Percentiles rank a stretch among this genome's conserved stretches.
phyloP scores from a whole-genome alignment of 768 basidiomycete species.

The Chalciporus piperatus region DNA sequence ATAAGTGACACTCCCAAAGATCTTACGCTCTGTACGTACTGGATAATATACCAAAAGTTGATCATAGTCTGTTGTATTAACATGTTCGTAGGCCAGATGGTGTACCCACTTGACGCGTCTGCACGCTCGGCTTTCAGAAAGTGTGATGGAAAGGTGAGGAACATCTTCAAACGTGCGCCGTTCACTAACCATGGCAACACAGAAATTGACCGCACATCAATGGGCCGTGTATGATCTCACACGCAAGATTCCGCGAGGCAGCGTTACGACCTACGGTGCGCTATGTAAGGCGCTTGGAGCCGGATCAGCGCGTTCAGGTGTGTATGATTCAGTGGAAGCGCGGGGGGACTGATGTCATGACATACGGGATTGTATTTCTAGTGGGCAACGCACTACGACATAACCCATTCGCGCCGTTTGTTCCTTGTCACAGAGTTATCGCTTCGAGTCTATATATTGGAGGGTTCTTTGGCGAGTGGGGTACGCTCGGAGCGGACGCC shows the following conservation, averaged over 20 bases:
- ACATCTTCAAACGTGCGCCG: neutral
- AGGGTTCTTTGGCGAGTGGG: conserved; percentile 65
- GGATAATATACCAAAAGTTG: too few species aligned
- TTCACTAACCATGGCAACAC: neutral
- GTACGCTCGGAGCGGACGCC: conserved; percentile 18
- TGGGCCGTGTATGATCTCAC: conserved; percentile 62
- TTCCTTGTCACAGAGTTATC: conserved; percentile 72
- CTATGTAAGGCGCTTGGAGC: conserved; percentile 45
- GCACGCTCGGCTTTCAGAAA: conserved; percentile 25
- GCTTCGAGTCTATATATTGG: conserved; percentile 59
- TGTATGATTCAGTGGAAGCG: conserved; percentile 8
- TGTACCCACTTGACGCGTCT: conserved; percentile 12
- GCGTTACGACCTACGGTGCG: conserved; percentile 56
- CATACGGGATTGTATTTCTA: conserved; percentile 12
- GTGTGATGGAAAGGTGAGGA: conserved; percentile 26
- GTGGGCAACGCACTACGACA: conserved; percentile 62
- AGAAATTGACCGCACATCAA: conserved; percentile 51
- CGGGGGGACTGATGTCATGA: neutral
- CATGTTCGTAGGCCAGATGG: conserved; percentile 4
- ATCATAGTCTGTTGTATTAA: too few species aligned
- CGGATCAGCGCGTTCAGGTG: conserved; percentile 64
- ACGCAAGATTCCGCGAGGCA: conserved; percentile 46
- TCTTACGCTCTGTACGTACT: neutral
- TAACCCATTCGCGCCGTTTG: conserved; percentile 65
- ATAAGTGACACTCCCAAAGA: neutral